phyloP scores from a whole-genome alignment of 1,284 basidiomycete genomes.

The Inonotus hispidus region DNA sequence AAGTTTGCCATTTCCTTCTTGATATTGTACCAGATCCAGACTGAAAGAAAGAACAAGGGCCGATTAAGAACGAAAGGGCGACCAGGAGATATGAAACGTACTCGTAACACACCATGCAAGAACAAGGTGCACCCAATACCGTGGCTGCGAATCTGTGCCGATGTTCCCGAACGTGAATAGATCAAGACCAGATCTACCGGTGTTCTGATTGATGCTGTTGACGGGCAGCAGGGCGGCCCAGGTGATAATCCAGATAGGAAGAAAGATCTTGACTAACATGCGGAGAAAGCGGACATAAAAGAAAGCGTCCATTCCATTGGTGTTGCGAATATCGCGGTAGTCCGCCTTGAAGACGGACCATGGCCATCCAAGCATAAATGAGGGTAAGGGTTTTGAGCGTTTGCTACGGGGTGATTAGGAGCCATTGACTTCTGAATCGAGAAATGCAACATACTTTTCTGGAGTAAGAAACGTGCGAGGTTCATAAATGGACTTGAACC shows the following conservation, averaged over 20 bases:
- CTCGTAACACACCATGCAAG: conserved; percentile 72
- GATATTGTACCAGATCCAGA: conserved; percentile 84
- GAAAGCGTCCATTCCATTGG: conserved; percentile 92
- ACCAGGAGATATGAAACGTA: conserved; percentile 39
- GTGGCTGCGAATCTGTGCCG: conserved; percentile 37
- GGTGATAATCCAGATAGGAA: conserved; percentile 78
- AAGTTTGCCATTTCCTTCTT: conserved; percentile 79
- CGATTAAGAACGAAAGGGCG: not conserved
- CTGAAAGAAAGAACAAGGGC: conserved; percentile 31
- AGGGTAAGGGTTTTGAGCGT: conserved; percentile 41
- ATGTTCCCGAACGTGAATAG: conserved; percentile 83
- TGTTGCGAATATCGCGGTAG: conserved; percentile 52
- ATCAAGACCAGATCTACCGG: conserved; percentile 59
- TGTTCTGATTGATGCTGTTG: conserved; percentile 47
- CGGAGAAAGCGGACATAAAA: conserved; percentile 88
- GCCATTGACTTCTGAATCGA: not conserved
- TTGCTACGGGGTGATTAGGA: conserved; percentile 37
- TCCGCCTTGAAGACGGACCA: conserved; percentile 58
- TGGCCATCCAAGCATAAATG: conserved; percentile 28
- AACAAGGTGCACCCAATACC: conserved; percentile 78
- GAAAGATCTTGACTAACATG: conserved; percentile 73
- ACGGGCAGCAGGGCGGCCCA: conserved; percentile 71
- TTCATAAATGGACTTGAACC: conserved; percentile 76
- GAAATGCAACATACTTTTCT: conserved; percentile 22
- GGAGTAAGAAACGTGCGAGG: conserved; percentile 62